Percentiles rank a stretch among this genome's conserved stretches.
Conservation (phyloP, 2,329 filamentous ascomycete genomes). For the Sarocladium kiliense region DNA sequence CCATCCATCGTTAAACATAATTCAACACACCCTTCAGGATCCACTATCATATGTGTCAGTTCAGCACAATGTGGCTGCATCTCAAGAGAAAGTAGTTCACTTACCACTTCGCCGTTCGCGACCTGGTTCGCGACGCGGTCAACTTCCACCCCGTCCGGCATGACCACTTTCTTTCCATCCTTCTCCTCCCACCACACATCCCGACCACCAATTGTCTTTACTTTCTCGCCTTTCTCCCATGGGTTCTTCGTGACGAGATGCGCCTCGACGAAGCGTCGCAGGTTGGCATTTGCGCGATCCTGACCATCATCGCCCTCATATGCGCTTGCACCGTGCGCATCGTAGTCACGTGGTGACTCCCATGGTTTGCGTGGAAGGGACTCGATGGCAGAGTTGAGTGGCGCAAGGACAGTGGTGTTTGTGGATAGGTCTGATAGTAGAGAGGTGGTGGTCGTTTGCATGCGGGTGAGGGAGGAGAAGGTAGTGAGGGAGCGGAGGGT, state of each 20-base stretch:
- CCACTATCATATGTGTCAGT: constrained; percentile 47
- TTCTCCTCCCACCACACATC: constrained; percentile 73
- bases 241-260: constrained; percentile 74
- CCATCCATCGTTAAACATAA: constrained; percentile 24
- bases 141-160: constrained; percentile 77
- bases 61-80: constrained; percentile 10
- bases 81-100: constrained; percentile 18
- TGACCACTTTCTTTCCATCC: constrained; percentile 63
- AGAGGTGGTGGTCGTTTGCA: constrained; percentile 62
- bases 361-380: constrained; percentile 78
- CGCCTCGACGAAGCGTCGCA: constrained; percentile 76
- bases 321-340: constrained; percentile 57
- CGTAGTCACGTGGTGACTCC: constrained; percentile 73
- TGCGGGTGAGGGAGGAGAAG: constrained; percentile 76
- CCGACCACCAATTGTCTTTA: constrained; percentile 54
- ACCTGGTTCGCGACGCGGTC: constrained; percentile 69
- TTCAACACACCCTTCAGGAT: constrained; percentile 53
- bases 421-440: constrained; percentile 61
- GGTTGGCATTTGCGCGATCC: constrained; percentile 70
- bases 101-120: constrained; percentile 76
- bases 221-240: constrained; percentile 69
- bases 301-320: constrained; percentile 73
- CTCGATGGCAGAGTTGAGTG: constrained; percentile 77
- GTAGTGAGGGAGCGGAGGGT: constrained; percentile 74
- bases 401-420: constrained; percentile 84